Evolutionary conservation across 2,329 filamentous ascomycete genomes (phyloP), one percentile per base, ranked within the genome.

Genomic region (Penicillium oxalicum): DNA sequence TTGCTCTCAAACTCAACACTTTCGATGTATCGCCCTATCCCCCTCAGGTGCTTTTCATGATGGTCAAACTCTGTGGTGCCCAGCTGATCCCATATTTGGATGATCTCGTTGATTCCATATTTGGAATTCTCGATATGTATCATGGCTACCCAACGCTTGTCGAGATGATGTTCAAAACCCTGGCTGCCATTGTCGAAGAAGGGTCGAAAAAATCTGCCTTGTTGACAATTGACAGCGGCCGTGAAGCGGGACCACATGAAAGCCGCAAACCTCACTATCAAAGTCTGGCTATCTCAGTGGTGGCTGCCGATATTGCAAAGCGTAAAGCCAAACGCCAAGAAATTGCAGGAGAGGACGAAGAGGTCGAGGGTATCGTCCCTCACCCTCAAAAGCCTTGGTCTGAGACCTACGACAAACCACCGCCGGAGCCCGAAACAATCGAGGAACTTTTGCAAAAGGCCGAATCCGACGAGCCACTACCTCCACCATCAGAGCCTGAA

Each of bases 21-120:
- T 88, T 96, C 55, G 90, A 96, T 55, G 85, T 97, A 45, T 91
- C 90, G 0, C 91, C 91, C 1, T 87, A 95, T 54, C 90, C 89
- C 3, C 90, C 91, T 2, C 87, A 91, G 57, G 93, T 97, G 2
- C 71, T 98, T 42, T 79, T 86, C 5, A 96, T 98, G 91, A 94
- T 97, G 87, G 83, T 97, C 51, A 83, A 81, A 26, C 78, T 98
- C 11, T 88, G 90, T 13, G 93, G 93, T 0, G 83, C 90, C 1
- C 78, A 77, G 6, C 68, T 98, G 24, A 77, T 98, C 9, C 90
- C 91, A 0, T 96, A 91, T 62, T 74, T 98, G 1, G 91, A 97
- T 62, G 93, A 98, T 63, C 81, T 95, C 0, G 83, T 97, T 3
- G 86, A 84, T 4, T 91, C 88, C 0, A 89, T 98, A 35, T 97